Evolutionary conservation across 1,139 yeast genomes (phyloP), one percentile per base, ranked within the genome.

Genomic region (Yamadazyma siamensis): DNA sequence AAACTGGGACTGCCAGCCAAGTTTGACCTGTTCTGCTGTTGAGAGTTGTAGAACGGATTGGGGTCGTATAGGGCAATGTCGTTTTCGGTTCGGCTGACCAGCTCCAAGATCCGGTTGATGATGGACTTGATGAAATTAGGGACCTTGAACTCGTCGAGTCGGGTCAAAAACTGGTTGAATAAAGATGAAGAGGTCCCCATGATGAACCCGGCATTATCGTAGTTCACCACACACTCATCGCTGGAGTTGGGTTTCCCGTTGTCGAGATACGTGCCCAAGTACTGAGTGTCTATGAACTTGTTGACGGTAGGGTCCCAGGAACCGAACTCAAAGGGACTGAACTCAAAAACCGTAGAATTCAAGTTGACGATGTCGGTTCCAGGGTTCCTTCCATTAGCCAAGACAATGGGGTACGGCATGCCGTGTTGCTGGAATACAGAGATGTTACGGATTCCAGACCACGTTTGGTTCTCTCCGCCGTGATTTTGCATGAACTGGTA

Each of bases 151-250:
- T 46, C 39, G 12, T 49, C 49, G 14, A 60, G 35, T 22, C 46
- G 34, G 31, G 58, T 39, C 34, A 61, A 36, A 22, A 57, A 41
- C 40, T 64, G 60, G 48, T 66, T 68, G 52, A 67, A 67, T 28
- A 68, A 49, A 1, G 72, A 54, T 6, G 71, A 65, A 2, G 71
- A 64, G 0, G 74, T 68, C 2, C 73, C 74, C 63, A 67, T 54
- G 11, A 68, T 41, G 36, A 57, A 68, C 4, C 74, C 73, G 1
- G 71, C 67, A 38, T 67, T 66, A 39, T 68, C 74, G 38, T 50
- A 62, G 18, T 65, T 65, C 1, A 44, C 56, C 3, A 56, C 44
- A 40, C 73, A 67, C 3, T 46, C 35, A 12, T 48, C 49, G 1
- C 52, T 39, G 18, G 40, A 32, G 21, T 49, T 47, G 2, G 61